These are phyloP conservation scores for Aspergillus asperescens DNA, from an alignment of 495 filamentous ascomycete genomes.

Conservation along the genomic window DNA sequence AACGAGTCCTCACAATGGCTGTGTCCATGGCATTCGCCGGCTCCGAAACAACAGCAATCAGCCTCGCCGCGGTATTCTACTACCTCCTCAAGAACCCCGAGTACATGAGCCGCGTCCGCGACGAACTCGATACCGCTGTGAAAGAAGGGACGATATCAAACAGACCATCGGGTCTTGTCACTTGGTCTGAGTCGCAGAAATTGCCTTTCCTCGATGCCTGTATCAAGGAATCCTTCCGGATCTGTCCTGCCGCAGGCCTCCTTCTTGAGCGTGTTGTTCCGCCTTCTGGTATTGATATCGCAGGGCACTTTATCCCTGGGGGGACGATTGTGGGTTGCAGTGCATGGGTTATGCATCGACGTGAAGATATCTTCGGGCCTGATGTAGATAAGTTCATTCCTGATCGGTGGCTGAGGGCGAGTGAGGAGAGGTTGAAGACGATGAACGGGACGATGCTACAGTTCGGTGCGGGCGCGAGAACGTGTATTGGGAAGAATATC, in stretches of 20 bases:
- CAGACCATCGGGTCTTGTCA: constrained; percentile 50
- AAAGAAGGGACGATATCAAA: constrained; percentile 44
- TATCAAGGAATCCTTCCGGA: constrained; percentile 63
- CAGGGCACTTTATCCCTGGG: constrained; percentile 50
- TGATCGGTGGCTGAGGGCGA: constrained; percentile 52
- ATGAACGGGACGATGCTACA: constrained; percentile 60
- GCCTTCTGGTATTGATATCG: constrained; percentile 29
- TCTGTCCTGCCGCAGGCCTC: constrained; percentile 56
- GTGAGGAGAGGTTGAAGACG: constrained; percentile 41
- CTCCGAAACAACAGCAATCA: constrained; percentile 63
- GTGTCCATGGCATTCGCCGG: constrained; percentile 47
- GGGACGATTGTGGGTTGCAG: constrained; percentile 58
- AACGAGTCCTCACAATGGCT: constrained; percentile 27
- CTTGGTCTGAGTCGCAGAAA: constrained; percentile 53
- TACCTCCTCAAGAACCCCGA: constrained; percentile 52
- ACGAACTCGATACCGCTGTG: constrained; percentile 52
- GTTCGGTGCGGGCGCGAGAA: constrained; percentile 59
- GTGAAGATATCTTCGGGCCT: constrained; percentile 52
- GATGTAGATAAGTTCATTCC: constrained; percentile 54
- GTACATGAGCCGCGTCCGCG: constrained; percentile 37
- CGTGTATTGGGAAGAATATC: constrained; percentile 71
- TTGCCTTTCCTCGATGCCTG: constrained; percentile 61
- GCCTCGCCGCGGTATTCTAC: constrained; percentile 59
- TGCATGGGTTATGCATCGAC: constrained; percentile 56
- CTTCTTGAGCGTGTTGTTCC: constrained; percentile 49